Percentiles rank a stretch among this genome's conserved stretches.
phyloP scores from a whole-genome alignment of 163 green algal species.

The Trebouxiophyceae sp. region DNA sequence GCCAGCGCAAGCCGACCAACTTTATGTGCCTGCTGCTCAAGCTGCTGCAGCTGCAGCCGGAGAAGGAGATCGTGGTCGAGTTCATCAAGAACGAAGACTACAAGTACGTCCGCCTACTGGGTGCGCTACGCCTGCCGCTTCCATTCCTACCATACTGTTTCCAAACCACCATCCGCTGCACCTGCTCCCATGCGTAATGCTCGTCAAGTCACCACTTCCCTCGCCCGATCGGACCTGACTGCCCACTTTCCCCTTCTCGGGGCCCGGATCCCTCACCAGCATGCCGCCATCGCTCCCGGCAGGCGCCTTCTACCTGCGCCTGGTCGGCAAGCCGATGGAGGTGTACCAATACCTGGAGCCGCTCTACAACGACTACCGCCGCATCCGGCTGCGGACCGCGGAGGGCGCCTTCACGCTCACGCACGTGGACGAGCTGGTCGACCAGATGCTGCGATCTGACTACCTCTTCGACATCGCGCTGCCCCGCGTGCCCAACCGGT shows the following conservation, averaged over 20 bases:
- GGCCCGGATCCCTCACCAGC: no score
- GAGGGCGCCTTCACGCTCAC: slow-evolving; percentile 63
- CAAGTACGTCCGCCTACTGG: slow-evolving; percentile 96
- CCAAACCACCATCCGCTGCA: no score
- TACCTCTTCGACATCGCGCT: slow-evolving; percentile 92
- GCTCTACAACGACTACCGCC: slow-evolving; percentile 96
- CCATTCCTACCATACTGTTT: no score
- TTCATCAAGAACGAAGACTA: slow-evolving; percentile 99
- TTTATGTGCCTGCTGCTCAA: slow-evolving; percentile 98
- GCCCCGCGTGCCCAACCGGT: slow-evolving; percentile 79
- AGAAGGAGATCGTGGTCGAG: slow-evolving; percentile 97
- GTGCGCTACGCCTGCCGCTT: no score
- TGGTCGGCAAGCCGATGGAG: slow-evolving; percentile 85
- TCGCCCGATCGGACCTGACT: no score
- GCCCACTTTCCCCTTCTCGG: no score
- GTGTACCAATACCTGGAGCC: slow-evolving; percentile 98
- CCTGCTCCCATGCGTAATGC: not conserved
- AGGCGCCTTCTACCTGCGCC: slow-evolving; percentile 95
- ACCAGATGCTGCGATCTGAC: slow-evolving; percentile 87
- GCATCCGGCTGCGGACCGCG: slow-evolving; percentile 50
- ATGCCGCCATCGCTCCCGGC: no score
- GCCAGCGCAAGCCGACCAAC: slow-evolving; percentile 71
- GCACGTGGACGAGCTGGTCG: slow-evolving; percentile 88
- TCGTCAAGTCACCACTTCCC: no score
- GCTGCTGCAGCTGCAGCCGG: slow-evolving; percentile 97